Conservation (phyloP, 2,329 filamentous ascomycete genomes). For the Endothia cerciana region DNA sequence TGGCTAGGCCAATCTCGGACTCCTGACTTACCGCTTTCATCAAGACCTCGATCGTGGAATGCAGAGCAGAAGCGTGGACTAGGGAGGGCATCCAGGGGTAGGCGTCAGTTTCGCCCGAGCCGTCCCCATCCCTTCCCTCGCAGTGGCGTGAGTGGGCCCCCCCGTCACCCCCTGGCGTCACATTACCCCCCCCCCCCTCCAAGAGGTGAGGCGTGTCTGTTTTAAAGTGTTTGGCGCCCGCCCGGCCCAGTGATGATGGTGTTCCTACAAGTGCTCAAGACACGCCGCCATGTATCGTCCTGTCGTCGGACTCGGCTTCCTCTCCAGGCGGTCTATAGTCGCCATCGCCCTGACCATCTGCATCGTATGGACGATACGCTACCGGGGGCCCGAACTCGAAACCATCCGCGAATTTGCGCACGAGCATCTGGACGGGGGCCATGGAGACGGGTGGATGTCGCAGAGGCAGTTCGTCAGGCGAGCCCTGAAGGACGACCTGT, state of each 20-base stretch:
- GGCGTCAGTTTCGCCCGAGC: background rate
- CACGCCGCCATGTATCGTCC: conserved; percentile 13
- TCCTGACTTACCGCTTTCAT: background rate
- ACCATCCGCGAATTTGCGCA: conserved; percentile 6
- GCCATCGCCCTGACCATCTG: conserved; percentile 6
- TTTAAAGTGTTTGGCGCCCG: conserved; percentile 1
- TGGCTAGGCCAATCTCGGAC: background rate
- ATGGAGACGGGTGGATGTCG: conserved; percentile 8
- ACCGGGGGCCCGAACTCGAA: conserved; percentile 3
- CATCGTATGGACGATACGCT: conserved; percentile 2
- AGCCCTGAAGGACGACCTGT: conserved; percentile 22
- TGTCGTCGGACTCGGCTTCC: conserved; percentile 1
- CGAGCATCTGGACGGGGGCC: background rate
- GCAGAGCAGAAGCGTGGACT: background rate
- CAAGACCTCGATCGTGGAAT: background rate
- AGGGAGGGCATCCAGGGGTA: conserved; percentile 2
- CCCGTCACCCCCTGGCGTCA: background rate
- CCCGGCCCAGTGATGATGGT: background rate
- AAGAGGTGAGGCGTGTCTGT: background rate
- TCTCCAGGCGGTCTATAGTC: background rate
- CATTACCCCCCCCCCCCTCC: no score
- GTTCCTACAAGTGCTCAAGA: background rate
- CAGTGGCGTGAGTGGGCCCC: background rate
- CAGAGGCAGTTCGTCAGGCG: conserved; percentile 22
- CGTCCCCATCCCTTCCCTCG: conserved; percentile 7